Percentiles rank a stretch among this genome's conserved stretches.
Conservation (phyloP, 1,284 basidiomycete species). For the Marasmius sp. region DNA sequence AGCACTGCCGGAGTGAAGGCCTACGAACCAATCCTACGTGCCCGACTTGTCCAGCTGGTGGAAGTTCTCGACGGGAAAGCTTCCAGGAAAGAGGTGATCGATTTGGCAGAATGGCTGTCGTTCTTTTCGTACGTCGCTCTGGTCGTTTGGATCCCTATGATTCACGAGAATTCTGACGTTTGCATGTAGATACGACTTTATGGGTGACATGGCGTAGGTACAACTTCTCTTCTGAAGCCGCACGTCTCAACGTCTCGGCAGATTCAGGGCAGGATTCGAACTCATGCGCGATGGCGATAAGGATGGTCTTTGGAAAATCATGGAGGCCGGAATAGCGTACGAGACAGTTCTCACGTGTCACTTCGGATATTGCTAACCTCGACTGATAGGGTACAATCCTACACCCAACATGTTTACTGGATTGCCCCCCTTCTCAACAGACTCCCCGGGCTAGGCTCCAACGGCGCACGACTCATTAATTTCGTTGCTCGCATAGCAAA, state of each 20-base stretch:
- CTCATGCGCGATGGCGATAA: constrained; percentile 9
- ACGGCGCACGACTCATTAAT: not conserved
- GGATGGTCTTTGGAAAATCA: constrained; percentile 5
- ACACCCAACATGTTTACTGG: constrained; percentile 10
- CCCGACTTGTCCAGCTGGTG: not conserved
- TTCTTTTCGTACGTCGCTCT: not conserved
- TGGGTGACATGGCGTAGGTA: constrained; percentile 9
- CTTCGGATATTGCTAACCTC: not conserved
- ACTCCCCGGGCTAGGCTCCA: constrained; percentile 1
- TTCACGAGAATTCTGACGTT: not conserved
- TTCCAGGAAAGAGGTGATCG: not conserved
- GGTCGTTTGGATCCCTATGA: too few species aligned
- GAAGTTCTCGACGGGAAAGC: not conserved
- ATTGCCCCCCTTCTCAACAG: not conserved
- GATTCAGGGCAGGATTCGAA: constrained; percentile 14
- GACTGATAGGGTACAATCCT: not conserved
- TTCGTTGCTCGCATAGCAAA: constrained; percentile 4
- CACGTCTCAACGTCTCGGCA: not conserved
- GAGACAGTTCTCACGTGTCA: not conserved
- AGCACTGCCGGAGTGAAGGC: not conserved
- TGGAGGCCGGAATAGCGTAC: constrained; percentile 7
- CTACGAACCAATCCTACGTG: not conserved
- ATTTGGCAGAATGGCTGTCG: not conserved
- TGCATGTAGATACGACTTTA: constrained; percentile 10
- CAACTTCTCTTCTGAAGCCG: not conserved